Conservation (phyloP, 2,329 filamentous ascomycete species). For the Alternaria gaisen region DNA sequence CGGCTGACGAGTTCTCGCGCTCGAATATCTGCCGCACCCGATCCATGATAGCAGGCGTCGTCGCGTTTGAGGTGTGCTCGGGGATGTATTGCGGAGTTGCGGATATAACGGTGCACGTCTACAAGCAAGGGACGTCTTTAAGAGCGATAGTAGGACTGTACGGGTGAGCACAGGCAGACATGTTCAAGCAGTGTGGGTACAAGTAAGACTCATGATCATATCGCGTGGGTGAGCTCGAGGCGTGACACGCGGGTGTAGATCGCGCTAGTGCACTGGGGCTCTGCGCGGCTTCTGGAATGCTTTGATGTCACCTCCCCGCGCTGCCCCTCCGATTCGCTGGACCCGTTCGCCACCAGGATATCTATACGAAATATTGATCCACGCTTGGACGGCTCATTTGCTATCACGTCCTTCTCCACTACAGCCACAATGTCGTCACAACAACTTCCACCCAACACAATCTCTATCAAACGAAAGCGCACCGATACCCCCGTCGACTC, state of each 20-base stretch:
- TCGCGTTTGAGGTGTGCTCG: constrained; percentile 13
- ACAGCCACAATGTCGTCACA: neutral
- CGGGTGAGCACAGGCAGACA: constrained; percentile 28
- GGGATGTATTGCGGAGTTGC: constrained; percentile 9
- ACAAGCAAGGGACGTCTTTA: constrained; percentile 19
- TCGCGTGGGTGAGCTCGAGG: constrained; percentile 25
- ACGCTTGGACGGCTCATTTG: neutral
- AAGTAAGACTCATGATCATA: constrained; percentile 24
- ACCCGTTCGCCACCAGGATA: constrained; percentile 5
- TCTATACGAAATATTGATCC: neutral
- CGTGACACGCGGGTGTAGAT: constrained; percentile 7
- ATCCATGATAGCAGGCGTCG: constrained; percentile 40
- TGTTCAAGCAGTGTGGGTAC: constrained; percentile 21
- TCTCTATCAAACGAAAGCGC: constrained; percentile 63
- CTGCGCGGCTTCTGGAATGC: constrained; percentile 15
- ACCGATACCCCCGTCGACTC: constrained; percentile 66
- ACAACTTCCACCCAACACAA: constrained; percentile 36
- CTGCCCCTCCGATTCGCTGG: constrained; percentile 23
- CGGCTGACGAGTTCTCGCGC: constrained; percentile 34
- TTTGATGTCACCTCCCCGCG: constrained; percentile 20
- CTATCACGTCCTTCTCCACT: neutral
- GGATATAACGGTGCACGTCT: constrained; percentile 8
- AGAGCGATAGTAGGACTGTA: constrained; percentile 9
- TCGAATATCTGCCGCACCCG: constrained; percentile 45
- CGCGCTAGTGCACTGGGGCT: constrained; percentile 14